Conservation (phyloP, 805 yeast genomes). For the Komagataella pastoris region DNA sequence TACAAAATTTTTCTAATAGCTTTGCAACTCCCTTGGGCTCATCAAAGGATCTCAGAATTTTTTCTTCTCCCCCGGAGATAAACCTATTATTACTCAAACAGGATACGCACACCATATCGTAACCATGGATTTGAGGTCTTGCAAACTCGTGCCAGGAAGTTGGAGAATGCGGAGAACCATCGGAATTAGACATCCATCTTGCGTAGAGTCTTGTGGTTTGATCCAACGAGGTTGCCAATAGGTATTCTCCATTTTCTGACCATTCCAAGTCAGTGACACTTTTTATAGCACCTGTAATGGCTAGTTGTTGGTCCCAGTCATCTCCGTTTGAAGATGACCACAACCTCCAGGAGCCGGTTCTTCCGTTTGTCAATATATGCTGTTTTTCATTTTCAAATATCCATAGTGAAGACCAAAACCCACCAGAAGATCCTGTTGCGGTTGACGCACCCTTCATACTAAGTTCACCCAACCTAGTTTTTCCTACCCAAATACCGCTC, state of each 20-base stretch:
- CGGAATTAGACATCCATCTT: conserved; percentile 31
- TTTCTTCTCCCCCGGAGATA: conserved; percentile 94
- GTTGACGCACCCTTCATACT: conserved; percentile 95
- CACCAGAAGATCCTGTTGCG: conserved; percentile 87
- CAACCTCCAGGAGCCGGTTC: conserved; percentile 83
- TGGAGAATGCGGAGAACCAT: conserved; percentile 15
- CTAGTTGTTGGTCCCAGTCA: conserved; percentile 28
- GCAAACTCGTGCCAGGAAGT: conserved; percentile 82
- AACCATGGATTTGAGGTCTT: conserved; percentile 97
- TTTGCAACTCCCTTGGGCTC: conserved; percentile 70
- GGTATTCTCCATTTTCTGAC: conserved; percentile 51
- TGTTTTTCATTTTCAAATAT: conserved; percentile 27
- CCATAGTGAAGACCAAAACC: conserved; percentile 63
- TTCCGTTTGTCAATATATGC: conserved; percentile 68
- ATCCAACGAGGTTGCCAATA: conserved; percentile 73
- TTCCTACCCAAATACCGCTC: conserved; percentile 86
- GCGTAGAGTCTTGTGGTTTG: conserved; percentile 86
- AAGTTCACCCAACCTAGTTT: conserved; percentile 75
- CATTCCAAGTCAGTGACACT: conserved; percentile 73
- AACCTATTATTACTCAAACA: conserved; percentile 47
- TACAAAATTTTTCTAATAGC: conserved; percentile 42
- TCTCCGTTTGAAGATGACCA: conserved; percentile 28
- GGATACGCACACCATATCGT: conserved; percentile 79
- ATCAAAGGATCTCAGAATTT: conserved; percentile 77
- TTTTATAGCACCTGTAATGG: conserved; percentile 64